phyloP scores from a whole-genome alignment of 2,329 filamentous ascomycete species.

The Fusarium marasasianum region DNA sequence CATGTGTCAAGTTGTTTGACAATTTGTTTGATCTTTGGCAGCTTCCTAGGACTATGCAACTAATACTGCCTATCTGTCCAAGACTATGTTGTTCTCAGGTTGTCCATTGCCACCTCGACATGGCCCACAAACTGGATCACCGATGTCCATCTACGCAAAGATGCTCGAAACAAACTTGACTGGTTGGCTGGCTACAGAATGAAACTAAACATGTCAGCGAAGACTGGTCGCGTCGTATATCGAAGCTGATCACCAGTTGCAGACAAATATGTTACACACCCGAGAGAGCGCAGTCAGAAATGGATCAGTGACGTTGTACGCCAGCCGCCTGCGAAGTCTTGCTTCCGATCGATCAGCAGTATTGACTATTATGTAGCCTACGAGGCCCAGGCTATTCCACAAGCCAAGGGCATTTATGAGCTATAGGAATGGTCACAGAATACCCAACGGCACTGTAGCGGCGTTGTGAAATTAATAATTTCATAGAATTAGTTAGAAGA shows the following conservation, averaged over 20 bases:
- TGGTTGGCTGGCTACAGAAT: background rate
- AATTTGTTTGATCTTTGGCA: background rate
- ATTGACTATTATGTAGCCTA: background rate
- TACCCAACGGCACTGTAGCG: too few species aligned
- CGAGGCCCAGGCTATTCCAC: too few species aligned
- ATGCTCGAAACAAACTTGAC: rapidly evolving
- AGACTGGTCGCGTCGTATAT: too few species aligned
- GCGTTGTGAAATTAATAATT: background rate
- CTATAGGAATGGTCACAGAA: background rate
- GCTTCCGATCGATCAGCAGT: background rate
- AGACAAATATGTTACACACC: background rate
- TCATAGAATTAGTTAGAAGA: background rate
- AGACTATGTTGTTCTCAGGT: too few species aligned
- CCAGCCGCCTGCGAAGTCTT: background rate
- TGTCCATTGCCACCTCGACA: background rate
- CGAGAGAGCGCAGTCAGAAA: background rate
- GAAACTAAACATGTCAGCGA: too few species aligned
- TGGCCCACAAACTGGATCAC: background rate
- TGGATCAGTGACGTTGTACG: background rate
- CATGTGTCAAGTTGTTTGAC: background rate
- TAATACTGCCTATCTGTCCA: too few species aligned
- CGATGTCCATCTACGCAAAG: rapidly evolving
- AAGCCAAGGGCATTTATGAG: too few species aligned
- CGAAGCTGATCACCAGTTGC: too few species aligned
- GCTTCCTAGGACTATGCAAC: too few species aligned